Evolutionary conservation across 2,329 filamentous ascomycete genomes (phyloP).

Genomic region (Scleromitrula shiraiana): DNA sequence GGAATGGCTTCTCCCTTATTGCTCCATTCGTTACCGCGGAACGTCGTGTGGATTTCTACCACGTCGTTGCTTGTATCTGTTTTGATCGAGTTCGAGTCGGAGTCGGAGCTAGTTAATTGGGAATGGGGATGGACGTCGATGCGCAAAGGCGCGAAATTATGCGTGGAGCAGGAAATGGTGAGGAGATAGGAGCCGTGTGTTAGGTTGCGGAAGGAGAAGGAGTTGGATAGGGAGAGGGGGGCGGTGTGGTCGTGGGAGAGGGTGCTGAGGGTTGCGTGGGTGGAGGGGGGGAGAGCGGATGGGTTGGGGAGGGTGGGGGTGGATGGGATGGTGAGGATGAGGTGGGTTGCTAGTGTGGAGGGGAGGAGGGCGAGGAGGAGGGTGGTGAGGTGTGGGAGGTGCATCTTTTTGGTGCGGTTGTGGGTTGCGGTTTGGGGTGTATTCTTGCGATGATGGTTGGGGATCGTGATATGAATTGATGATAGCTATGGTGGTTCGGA

Average conservation of each 20-base stretch:
- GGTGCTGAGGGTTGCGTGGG: conserved; percentile 59
- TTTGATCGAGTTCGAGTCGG: no score
- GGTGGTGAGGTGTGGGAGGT: not conserved
- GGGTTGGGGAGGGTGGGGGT: conserved; percentile 27
- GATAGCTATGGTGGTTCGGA: no score
- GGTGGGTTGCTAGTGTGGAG: conserved; percentile 28
- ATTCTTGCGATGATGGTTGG: no score
- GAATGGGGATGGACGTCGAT: conserved; percentile 54
- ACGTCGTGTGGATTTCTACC: conserved; percentile 73
- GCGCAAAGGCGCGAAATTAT: conserved; percentile 69
- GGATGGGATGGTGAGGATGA: conserved; percentile 23
- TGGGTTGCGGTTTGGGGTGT: no score
- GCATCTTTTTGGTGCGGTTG: no score
- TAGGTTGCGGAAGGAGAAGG: conserved; percentile 69
- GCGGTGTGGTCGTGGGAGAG: conserved; percentile 43
- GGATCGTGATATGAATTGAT: no score
- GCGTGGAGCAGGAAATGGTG: conserved; percentile 68
- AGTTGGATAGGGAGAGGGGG: conserved; percentile 58
- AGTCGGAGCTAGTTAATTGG: no score
- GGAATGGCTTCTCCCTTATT: conserved; percentile 64
- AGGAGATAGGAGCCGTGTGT: conserved; percentile 69
- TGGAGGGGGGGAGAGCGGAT: conserved; percentile 44
- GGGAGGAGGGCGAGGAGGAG: conserved; percentile 25
- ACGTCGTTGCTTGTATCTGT: conserved; percentile 23
- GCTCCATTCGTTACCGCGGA: conserved; percentile 79